These are phyloP conservation scores for Przewalskia tangutica DNA, from an alignment of 257 asterid genomes.

Conservation along the genomic window DNA sequence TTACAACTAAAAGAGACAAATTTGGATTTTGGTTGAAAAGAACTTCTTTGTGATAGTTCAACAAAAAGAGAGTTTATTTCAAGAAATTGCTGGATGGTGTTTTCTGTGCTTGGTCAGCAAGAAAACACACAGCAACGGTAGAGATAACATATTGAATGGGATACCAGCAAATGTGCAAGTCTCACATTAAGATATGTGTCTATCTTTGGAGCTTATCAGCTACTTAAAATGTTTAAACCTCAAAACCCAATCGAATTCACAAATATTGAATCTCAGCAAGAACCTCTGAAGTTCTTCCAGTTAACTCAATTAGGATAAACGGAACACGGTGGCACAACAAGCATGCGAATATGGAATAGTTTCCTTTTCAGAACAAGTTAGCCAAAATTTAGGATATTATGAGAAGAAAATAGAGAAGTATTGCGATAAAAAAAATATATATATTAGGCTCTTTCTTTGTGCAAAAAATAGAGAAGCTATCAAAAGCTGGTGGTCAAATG, in stretches of 20 bases:
- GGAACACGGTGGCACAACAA: neutral
- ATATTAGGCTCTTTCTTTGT: neutral
- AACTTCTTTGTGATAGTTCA: neutral
- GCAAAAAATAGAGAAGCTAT: neutral
- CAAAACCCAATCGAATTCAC: neutral
- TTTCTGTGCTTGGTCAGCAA: neutral
- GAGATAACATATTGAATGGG: neutral
- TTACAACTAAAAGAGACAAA: neutral
- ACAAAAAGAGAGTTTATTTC: neutral
- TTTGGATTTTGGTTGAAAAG: neutral
- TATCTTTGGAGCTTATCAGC: neutral
- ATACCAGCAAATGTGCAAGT: neutral
- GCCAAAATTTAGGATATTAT: neutral
- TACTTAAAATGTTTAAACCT: neutral
- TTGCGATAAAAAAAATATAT: neutral
- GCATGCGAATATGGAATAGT: neutral
- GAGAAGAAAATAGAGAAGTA: neutral
- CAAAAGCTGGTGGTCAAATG: neutral
- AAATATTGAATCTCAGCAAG: neutral
- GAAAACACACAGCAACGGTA: neutral
- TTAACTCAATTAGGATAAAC: neutral
- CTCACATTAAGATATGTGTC: neutral
- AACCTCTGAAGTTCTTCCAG: neutral
- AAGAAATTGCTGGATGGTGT: neutral
- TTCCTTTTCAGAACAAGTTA: neutral